These are phyloP conservation scores for Phytophthora agathidicida DNA, from an alignment of 352 stramenopile genomes.

Conservation along the genomic window DNA sequence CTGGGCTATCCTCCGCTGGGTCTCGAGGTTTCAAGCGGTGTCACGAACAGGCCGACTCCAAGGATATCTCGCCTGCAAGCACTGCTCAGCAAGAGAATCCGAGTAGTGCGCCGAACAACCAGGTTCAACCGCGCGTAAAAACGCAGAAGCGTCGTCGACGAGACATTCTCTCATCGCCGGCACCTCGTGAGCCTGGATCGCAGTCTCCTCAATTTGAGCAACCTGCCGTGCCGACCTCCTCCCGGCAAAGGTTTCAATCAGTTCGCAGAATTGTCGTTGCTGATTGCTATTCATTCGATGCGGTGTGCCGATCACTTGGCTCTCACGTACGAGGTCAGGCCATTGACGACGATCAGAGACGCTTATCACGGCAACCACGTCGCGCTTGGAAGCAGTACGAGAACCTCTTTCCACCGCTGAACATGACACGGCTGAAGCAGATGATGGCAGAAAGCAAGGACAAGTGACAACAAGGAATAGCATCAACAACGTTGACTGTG, in stretches of 20 bases:
- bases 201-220: conserved; percentile 28
- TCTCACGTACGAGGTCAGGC: conserved; percentile 5
- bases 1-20: conserved; percentile 3
- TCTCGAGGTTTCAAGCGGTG: conserved; percentile 22
- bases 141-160: conserved; percentile 20
- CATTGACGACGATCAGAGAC: neutral
- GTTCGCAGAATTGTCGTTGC: neutral
- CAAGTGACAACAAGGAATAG: conserved; percentile 5
- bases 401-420: conserved; percentile 46
- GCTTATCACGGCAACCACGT: conserved; percentile 10
- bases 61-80: neutral
- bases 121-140: neutral
- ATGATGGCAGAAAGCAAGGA: conserved; percentile 35
- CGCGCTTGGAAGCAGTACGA: conserved; percentile 52
- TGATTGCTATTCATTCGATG: conserved; percentile 23
- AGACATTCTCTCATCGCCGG: conserved; percentile 3
- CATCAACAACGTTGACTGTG: neutral
- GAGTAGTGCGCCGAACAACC: neutral
- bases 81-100: neutral
- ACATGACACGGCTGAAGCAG: conserved; percentile 45
- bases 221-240: neutral
- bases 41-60: neutral
- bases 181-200: conserved; percentile 8
- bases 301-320: conserved; percentile 17
- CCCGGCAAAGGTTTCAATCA: conserved; percentile 2